These are phyloP conservation scores for Sporothrix humicola DNA, from an alignment of 2,329 filamentous ascomycete genomes.

Conservation along the genomic window DNA sequence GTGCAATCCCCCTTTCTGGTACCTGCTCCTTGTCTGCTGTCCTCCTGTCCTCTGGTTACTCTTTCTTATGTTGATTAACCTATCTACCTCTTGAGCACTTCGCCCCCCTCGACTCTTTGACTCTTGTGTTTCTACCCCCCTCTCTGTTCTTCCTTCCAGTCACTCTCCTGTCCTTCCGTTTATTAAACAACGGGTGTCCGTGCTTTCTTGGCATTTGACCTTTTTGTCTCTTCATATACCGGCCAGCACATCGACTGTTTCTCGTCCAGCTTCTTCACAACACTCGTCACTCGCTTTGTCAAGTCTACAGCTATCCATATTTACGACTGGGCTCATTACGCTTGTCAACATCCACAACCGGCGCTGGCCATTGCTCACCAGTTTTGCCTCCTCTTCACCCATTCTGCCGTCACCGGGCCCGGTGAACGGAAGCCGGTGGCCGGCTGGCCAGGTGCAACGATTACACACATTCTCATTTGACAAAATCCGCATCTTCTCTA, in stretches of 20 bases:
- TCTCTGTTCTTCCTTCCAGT: neutral
- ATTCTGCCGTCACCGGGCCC: slow-evolving; percentile 29
- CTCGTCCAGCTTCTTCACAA: neutral
- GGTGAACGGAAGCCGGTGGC: slow-evolving; percentile 30
- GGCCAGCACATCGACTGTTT: neutral
- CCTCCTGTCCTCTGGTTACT: neutral
- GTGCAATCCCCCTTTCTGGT: neutral
- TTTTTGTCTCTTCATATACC: neutral
- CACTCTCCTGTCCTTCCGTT: neutral
- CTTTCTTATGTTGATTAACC: neutral
- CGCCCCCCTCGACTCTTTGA: neutral
- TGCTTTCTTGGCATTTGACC: slow-evolving; percentile 1
- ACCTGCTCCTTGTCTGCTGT: too few species aligned
- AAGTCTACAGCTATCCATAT: too few species aligned
- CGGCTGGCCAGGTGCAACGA: slow-evolving; percentile 29
- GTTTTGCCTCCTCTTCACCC: neutral
- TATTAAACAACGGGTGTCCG: slow-evolving; percentile 9
- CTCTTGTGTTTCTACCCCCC: neutral
- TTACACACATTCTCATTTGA: too few species aligned
- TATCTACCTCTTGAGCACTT: neutral
- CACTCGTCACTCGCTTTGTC: too few species aligned
- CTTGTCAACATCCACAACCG: neutral
- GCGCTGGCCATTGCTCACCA: neutral
- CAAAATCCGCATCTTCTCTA: too few species aligned
- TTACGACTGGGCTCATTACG: too few species aligned